Evolutionary conservation across 805 yeast species (phyloP), one percentile per base, ranked within the genome.

Genomic region (Teunomyces aglyptinius): DNA sequence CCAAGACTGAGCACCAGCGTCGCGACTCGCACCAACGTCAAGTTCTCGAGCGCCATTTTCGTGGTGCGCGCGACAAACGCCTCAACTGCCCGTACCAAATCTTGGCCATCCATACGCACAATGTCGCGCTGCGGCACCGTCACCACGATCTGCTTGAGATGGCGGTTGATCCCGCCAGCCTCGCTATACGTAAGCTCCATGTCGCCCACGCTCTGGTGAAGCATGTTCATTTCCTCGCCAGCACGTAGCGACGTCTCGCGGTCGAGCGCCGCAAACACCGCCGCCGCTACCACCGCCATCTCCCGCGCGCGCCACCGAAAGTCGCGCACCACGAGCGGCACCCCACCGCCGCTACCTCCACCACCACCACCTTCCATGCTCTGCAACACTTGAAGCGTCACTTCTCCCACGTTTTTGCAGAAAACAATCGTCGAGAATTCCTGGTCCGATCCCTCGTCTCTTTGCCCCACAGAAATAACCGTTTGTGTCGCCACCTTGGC

Each of bases 51-150:
- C 15, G 53, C 50, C 5, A 66, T 31, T 28, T 54, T 52, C n/a
- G 67, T 60, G 10, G 51, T 44, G 6, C 41, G 34, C 26, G 53
- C 44, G 26, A 67, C 38, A 38, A 60, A 64, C 8, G 41, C 39
- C 43, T 60, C 53, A 11, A 66, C 46, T 31, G 47, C 47, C 29
- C 44, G 41, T 28, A 54, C 46, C 24, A 61, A 49, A 2, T 50
- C 44, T 27, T 31, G 20, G 28, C 32, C 33, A 1, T 38, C 34
- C 26, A 52, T 38, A 18, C 43, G 31, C n/a, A 27, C 18, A 5
- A 57, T 20, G 39, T 65, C 70, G 4, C 27, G 40, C 4, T 47
- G 45, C 1, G 64, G 63, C 5, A 65, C 54, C 16, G 54, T 57
- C 5, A 65, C 45, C 1, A 56, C 47, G 2, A 65, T 58, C 36